Evolutionary conservation across 1,284 basidiomycete genomes (phyloP), one percentile per base, ranked within the genome.

Genomic region (Melanopsichium pennsylvanicum): DNA sequence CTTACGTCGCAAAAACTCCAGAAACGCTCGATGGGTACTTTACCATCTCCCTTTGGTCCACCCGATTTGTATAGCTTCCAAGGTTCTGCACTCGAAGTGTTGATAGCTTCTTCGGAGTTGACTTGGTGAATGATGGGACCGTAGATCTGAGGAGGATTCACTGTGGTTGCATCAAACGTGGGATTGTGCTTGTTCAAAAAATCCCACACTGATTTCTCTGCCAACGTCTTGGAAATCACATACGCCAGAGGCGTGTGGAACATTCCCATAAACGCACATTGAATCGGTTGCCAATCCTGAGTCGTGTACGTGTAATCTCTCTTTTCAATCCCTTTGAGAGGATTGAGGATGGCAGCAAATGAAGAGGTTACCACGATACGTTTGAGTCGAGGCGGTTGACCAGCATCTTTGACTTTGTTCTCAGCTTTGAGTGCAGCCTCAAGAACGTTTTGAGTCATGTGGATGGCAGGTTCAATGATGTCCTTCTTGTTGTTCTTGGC

Each of bases 141-240:
- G 42, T 75, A 75, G 40, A 76, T 62, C 22, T 61, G 51, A 5
- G 71, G 70, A 3, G 73, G 73, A 36, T 71, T 63, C 49, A 75
- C 58, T 12, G 61, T 68, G 3, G 56, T 44, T 13, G 70, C 59
- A 39, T 75, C 74, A 18, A 70, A 70, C 0, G 32, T 12, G 10
- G 67, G 67, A 19, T 79, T 74, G 47, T 79, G 61, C 27, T 75
- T 43, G n/a, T 77, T 60, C 13, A 82, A 49, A 42, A 76, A 81
- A 4, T 74, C 41, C 82, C 81, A 83, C 0, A 80, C 78, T 4
- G 78, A 72, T 13, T 69, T 70, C 42, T 82, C 82, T 2, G 81
- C 79, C 6, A 82, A 57, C 2, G 76, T 78, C 57, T 82, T 82
- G 41, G 75, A 77, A 10, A 81, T 78, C n/a, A 73, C 41, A 44